Conservation (phyloP, 768 basidiomycete genomes). For the Leccinum uliginosum region DNA sequence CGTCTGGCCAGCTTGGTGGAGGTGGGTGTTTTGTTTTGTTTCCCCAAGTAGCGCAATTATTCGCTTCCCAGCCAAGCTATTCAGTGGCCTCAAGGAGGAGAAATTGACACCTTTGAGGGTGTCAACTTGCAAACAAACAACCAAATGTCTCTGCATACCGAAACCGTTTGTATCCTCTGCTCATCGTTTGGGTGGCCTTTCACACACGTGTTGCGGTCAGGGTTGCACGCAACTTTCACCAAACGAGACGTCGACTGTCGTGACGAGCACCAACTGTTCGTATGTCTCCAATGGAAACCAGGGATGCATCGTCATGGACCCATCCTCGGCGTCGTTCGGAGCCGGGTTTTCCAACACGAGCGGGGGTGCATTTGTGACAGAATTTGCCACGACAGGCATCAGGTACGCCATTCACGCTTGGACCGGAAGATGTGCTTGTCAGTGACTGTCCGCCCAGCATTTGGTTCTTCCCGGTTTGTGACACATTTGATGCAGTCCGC, state of each 20-base stretch:
- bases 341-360: constrained; percentile 57
- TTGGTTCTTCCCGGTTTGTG: constrained; percentile 30
- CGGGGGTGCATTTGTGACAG: constrained; percentile 75
- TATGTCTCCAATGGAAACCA: constrained; percentile 50
- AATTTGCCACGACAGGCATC: constrained; percentile 61
- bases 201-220: constrained; percentile 13
- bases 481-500: not conserved
- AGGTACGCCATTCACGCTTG: constrained; percentile 40
- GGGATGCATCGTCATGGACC: constrained; percentile 63
- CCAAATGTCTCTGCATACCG: constrained; percentile 74
- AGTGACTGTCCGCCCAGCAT: constrained; percentile 13
- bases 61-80: constrained; percentile 39
- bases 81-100: constrained; percentile 60
- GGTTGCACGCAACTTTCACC: constrained; percentile 53
- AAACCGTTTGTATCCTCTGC: constrained; percentile 33
- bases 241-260: constrained; percentile 45
- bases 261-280: constrained; percentile 59
- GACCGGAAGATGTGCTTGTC: not conserved
- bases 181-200: not conserved
- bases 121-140: constrained; percentile 64
- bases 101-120: constrained; percentile 81
- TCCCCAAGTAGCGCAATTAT: not conserved
- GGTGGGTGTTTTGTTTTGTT: constrained; percentile 12
- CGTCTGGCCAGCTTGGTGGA: constrained; percentile 67
- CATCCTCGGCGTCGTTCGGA: constrained; percentile 56